Conservation (phyloP, 495 filamentous ascomycete species). For the Xylaria venustula region DNA sequence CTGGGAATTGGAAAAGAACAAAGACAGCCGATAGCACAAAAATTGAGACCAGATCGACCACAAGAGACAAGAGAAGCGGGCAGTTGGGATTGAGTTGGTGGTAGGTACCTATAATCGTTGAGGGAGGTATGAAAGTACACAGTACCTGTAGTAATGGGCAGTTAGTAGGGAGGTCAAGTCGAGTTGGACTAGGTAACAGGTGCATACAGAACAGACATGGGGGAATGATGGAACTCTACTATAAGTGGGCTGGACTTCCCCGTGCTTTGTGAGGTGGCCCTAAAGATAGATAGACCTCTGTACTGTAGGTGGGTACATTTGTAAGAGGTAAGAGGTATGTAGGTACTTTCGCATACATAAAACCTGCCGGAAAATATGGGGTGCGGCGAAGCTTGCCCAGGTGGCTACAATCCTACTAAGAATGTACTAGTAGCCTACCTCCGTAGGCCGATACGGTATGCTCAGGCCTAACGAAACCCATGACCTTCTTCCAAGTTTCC, state of each 20-base stretch:
- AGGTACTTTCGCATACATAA: no score
- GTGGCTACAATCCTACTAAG: no score
- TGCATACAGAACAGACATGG: background rate
- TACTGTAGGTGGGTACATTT: no score
- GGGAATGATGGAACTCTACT: constrained; percentile 1
- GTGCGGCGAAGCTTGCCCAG: no score
- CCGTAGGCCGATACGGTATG: background rate
- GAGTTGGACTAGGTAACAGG: no score
- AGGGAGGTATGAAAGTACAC: constrained; percentile 16
- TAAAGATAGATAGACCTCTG: constrained; percentile 3
- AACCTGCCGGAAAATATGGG: no score
- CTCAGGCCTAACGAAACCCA: background rate
- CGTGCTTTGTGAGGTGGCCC: constrained; percentile 18
- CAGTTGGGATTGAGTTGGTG: background rate
- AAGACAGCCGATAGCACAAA: constrained; percentile 14
- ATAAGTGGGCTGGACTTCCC: constrained; percentile 12
- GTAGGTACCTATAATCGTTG: background rate
- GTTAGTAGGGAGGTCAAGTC: background rate
- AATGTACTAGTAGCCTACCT: no score
- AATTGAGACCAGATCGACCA: constrained; percentile 7
- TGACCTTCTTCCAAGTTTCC: background rate
- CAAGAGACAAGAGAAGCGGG: background rate
- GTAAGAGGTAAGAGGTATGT: no score
- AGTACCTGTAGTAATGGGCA: background rate
- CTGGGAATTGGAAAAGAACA: constrained; percentile 13